These are phyloP conservation scores for Phlebiopsis flavidoalba DNA, from an alignment of 768 basidiomycete genomes.

Conservation along the genomic window DNA sequence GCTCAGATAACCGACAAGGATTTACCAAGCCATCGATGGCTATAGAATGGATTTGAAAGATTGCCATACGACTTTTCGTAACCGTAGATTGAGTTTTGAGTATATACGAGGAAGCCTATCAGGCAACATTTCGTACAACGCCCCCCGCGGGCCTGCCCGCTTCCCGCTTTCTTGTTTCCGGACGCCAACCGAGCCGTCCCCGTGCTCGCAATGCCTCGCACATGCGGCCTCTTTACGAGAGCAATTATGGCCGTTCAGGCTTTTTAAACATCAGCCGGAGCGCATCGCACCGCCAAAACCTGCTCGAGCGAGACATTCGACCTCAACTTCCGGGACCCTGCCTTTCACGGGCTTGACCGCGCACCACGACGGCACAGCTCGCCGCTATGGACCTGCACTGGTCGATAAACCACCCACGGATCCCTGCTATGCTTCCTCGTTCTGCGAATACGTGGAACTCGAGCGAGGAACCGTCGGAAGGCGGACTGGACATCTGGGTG, in stretches of 20 bases:
- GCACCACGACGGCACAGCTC: not conserved
- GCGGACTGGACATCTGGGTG: slow-evolving; percentile 1
- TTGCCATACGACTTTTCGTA: not conserved
- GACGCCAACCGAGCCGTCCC: not conserved
- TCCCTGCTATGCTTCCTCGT: not conserved
- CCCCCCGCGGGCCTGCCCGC: too few relatives aligned
- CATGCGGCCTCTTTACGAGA: not conserved
- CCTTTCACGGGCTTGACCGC: not conserved
- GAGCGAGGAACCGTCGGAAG: not conserved
- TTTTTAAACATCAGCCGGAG: not conserved
- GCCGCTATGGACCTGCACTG: not conserved
- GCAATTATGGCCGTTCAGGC: not conserved
- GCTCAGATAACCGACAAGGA: too few relatives aligned
- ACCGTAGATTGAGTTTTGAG: not conserved
- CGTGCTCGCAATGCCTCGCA: slow-evolving; percentile 2
- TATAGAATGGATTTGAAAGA: too few relatives aligned
- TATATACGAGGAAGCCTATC: not conserved
- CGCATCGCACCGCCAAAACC: not conserved
- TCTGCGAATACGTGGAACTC: not conserved
- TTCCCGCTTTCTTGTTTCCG: not conserved
- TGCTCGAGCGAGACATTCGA: not conserved
- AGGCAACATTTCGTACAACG: not conserved
- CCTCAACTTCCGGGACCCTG: not conserved
- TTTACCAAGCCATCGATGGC: too few relatives aligned
- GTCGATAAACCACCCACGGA: not conserved